Evolutionary conservation across 331 rosid species (phyloP), one percentile per base, ranked within the genome.

Genomic region (Rhamnella rubrinervis): DNA sequence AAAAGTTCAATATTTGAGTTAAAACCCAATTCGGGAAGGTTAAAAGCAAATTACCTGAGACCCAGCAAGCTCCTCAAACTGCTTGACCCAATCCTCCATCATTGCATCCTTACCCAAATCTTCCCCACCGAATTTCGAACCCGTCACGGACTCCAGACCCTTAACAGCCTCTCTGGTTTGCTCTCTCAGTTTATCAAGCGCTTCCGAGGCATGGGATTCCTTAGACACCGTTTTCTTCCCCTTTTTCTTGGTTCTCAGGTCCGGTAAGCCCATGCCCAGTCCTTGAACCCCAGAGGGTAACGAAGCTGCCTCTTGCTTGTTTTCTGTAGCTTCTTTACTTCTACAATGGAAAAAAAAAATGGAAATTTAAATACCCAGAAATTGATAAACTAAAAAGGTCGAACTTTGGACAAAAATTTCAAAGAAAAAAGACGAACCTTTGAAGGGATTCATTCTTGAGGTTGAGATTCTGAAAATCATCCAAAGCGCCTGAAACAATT

Each of bases 31-130:
- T 66, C 26, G 1, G 1, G 31, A 35, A 59, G 7, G 50, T 20
- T 58, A 16, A 25, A 17, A 58, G 58, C 37, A 57, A 38, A 25
- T 59, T 80, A 93, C 96, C 98, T 89, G 95, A 72, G 96, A 78
- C 25, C 87, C 92, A 72, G 92, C 84, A 67, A 93, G 85, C 55
- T 91, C 87, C 85, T 87, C 96, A 74, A 95, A 95, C 73, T 95
- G 97, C 87, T 95, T 95, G 62, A 95, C 89, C 99, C 93, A 95
- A 79, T 95, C 97, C 21, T 95, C 99, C 86, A 95, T 77, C 82
- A 77, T 35, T 5, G 79, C 83, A 67, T 93, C 96, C 63, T 85
- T 77, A 7, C 80, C 81, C 17, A 87, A 73, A 71, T 89, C 92
- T 75, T 78, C 96, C 6, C 52, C 81, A 18, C 67, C 56, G 7